These are phyloP conservation scores for Lepidium sativum DNA, from an alignment of 345 rosid species.

Conservation along the genomic window DNA sequence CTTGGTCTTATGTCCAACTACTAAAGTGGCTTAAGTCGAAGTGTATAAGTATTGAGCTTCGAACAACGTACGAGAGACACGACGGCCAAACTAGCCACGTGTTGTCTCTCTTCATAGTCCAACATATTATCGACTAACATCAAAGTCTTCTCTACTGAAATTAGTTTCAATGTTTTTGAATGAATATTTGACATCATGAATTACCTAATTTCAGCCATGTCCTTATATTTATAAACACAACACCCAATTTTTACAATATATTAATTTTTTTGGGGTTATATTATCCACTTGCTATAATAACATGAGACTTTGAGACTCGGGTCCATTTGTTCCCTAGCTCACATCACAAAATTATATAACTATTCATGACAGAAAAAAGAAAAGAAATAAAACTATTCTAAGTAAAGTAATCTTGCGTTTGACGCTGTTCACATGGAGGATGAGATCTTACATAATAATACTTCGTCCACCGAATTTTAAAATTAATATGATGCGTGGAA, in stretches of 20 bases:
- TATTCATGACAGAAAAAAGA: too few relatives aligned
- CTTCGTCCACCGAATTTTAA: too few relatives aligned
- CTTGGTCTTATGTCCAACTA: too few relatives aligned
- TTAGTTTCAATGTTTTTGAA: background rate
- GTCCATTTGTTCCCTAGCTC: conserved; percentile 15
- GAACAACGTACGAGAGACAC: conserved; percentile 30
- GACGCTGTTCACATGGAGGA: background rate
- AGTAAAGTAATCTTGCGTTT: conserved; percentile 7
- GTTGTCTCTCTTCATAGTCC: background rate
- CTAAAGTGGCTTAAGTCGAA: background rate
- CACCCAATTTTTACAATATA: background rate
- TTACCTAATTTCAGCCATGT: background rate
- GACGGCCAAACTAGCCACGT: conserved; percentile 14
- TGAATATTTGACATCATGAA: background rate
- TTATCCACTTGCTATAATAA: conserved; percentile 10
- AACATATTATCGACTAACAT: background rate
- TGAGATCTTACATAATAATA: too few relatives aligned
- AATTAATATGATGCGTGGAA: background rate
- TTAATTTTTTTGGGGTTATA: background rate
- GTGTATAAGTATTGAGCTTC: conserved; percentile 1
- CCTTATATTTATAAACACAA: background rate
- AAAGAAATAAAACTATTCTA: background rate
- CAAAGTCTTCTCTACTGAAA: background rate
- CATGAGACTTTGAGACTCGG: conserved; percentile 3
- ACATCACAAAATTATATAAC: background rate